Percentiles rank a stretch among this genome's conserved stretches.
Conservation (phyloP, 371 early-diverging fungal species). For the Mortierella sp. region DNA sequence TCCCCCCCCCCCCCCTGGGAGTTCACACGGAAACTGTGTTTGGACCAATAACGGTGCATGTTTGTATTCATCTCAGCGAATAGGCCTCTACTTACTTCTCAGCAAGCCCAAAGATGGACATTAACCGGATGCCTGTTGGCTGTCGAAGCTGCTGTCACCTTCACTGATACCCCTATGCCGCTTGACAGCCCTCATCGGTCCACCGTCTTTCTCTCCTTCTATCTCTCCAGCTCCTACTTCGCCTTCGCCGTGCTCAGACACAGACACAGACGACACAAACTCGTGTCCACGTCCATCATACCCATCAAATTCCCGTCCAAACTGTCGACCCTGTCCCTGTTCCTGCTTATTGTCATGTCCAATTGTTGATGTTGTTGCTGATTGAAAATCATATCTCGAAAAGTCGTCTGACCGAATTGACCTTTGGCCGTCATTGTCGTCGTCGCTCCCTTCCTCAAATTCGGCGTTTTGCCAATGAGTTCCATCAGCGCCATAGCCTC, state of each 20-base stretch:
- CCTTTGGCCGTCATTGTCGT: background rate
- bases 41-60: background rate
- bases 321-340: background rate
- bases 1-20: background rate
- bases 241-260: background rate
- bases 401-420: slow-evolving; percentile 4
- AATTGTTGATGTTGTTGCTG: background rate
- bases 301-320: background rate
- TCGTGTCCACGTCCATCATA: background rate
- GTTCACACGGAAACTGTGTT: background rate
- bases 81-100: background rate
- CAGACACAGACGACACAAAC: background rate
- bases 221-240: background rate
- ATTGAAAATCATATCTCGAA: background rate
- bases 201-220: background rate
- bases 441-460: background rate
- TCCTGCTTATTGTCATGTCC: background rate
- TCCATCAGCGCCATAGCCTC: background rate
- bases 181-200: slow-evolving; percentile 10
- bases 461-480: background rate
- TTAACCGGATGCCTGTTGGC: background rate
- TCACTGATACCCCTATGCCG: slow-evolving; percentile 12
- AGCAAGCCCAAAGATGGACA: too few species aligned
- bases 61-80: background rate
- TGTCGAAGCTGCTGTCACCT: background rate